Evolutionary conservation across 257 asterid genomes (phyloP).

Genomic region (Gentiana macrophylla): DNA sequence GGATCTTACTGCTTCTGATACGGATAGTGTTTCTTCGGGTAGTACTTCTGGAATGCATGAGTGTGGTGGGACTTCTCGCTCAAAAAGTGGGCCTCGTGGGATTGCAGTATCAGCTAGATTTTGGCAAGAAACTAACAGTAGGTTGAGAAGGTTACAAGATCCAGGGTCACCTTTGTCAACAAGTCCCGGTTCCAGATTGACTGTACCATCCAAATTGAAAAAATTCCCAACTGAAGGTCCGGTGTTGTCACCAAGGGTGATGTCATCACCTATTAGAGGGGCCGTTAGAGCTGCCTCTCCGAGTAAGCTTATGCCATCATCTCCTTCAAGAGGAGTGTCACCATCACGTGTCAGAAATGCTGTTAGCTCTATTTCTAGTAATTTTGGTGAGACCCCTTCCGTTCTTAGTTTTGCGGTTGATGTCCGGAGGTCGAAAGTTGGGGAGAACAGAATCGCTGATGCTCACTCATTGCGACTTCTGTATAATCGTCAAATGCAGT

Average conservation of each 20-base stretch:
- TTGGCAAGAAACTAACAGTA: conserved; percentile 93
- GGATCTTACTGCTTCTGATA: conserved; percentile 73
- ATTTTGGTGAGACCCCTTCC: conserved; percentile 66
- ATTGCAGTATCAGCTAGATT: conserved; percentile 68
- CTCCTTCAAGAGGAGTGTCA: conserved; percentile 63
- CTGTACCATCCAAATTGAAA: conserved; percentile 48
- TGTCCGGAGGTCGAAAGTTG: conserved; percentile 88
- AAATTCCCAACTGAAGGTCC: conserved; percentile 46
- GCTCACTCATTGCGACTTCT: conserved; percentile 82
- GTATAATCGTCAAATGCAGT: conserved; percentile 82
- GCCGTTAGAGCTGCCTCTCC: conserved; percentile 68
- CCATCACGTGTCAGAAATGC: conserved; percentile 75
- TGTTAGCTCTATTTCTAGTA: conserved; percentile 66
- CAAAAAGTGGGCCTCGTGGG: conserved; percentile 49
- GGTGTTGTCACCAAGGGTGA: conserved; percentile 51
- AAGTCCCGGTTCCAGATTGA: conserved; percentile 57
- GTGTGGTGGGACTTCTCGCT: conserved; percentile 23
- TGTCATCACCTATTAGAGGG: conserved; percentile 70
- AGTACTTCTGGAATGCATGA: conserved; percentile 84
- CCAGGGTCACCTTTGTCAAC: conserved; percentile 61
- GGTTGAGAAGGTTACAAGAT: conserved; percentile 86
- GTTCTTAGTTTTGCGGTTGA: conserved; percentile 95
- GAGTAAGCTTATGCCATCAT: conserved; percentile 43
- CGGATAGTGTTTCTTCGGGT: conserved; percentile 96
- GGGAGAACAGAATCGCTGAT: conserved; percentile 69